Evolutionary conservation across 176 grass and related monocot species (phyloP), one percentile per base, ranked within the genome.

Genomic region (Metroxylon sagu): DNA sequence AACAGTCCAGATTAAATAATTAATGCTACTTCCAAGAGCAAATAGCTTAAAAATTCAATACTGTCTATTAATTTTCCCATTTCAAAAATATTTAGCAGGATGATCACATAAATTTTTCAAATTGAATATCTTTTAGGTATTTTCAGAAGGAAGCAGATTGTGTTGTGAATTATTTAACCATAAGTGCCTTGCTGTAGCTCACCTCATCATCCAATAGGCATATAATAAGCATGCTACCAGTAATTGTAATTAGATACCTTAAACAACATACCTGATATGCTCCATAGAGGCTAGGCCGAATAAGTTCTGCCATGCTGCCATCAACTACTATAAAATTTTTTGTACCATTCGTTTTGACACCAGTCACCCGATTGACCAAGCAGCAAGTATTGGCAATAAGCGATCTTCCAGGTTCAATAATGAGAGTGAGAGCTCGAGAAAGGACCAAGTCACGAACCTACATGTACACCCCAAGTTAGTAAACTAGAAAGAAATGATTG

Each of bases 231-330:
- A 35, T 35, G 31, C 5, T 1, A 35, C 31, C 31, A 35, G 31
- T 35, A 1, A 35, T 10, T 35, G 31, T 35, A 35, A 1, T 5
- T 5, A 23, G 74, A 52, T 16, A 66, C 15, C 7, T 28, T 61
- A 17, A 2, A n/a, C 2, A 7, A 74, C 61, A 10, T 77, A 89
- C 93, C 93, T 97, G 93, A 67, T 97, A 91, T 60, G 93, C 93
- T 69, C 85, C 93, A 83, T 97, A 97, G 16, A 97, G 60, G 80
- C 93, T 97, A 59, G 93, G 93, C n/a, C 87, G 89, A 74, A 91
- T 97, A 43, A 97, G 87, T 68, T 97, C 93, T 16, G 93, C 93
- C 93, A 97, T 97, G 78, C 87, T 91, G 25, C 93, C 93, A 48
- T 97, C 93, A 75, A 91, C 78, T 18, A 97, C 93, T 48, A 97